Base-by-base conservation (phyloP, 2,329 filamentous ascomycete genomes). In the Aspergillus spinulosporus region DNA sequence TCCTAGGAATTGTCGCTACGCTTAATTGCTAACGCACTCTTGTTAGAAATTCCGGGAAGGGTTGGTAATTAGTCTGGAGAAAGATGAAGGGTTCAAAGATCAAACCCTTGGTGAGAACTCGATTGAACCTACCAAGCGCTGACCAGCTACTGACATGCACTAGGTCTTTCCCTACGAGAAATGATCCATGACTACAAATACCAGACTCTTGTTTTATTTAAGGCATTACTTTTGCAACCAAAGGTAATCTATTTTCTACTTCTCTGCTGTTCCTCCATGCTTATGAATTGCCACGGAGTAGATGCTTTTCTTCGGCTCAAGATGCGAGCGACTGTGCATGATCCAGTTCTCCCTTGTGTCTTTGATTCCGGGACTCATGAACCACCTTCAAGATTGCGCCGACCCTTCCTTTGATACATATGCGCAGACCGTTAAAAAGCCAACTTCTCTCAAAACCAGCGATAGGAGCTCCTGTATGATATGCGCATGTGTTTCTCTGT, bases 261-360 rank as follows among this genome's bases (percentile, higher is more conserved):
- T 12, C 49, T 11, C 2, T 14, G 12, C 40, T 3, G 3, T 4
- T 26, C 50, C 6, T 44, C 28, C 31, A 12, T 45, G 57, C 14
- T 56, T 8, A 43, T 52, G 39, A 62, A 67, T 34, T 68, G 12
- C 8, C 3, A 34, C 6, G 29, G 0, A 64, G 14, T 44, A 96
- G 92, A 97, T 97, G 89, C 86, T 99, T 52, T 97, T 99, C 78
- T 99, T 97, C 68, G 92, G 94, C 60, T 92, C 93, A n/a, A 87
- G 92, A 66, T 97, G 94, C 74, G 94, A 99, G 74, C 84, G 89
- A 62, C 79, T 99, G 64, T 99, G 94, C 82, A 96, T 97, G 89
- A 92, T 96, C 76, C 94, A 99, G 74, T 99, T 97, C 77, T 94
- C 93, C 44, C 83, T 99, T 45, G 88, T 99, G 65, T 97, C 93